Base-by-base conservation (phyloP, 768 basidiomycete species). In the Roridomyces roridus region DNA sequence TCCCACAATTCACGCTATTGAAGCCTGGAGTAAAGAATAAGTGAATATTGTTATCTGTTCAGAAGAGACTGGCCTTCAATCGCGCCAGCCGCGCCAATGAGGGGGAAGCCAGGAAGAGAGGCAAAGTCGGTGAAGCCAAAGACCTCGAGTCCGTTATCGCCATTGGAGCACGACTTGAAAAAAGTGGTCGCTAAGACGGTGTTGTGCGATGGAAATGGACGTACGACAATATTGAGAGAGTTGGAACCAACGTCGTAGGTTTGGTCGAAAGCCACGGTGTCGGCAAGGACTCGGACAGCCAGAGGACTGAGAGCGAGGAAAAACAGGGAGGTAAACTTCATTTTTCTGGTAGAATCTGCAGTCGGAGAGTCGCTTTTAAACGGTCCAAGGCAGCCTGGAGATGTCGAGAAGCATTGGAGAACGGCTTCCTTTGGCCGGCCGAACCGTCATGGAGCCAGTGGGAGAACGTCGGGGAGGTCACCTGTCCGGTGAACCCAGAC, bases 71-170 rank as follows among this genome's bases (percentile, higher is more conserved):
- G n/a, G n/a, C n/a, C 80, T 6, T 68, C 68, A 52, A 88, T 73
- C 34, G 77, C 83, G 15, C 75, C 72, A 1, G 77, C 81, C 1
- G 82, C 86, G 26, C 85, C 86, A 63, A 89, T 84, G 68, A 74
- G 66, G 1, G 87, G 85, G 75, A 86, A 89, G 42, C 70, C 71
- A 2, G 86, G 85, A 25, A 89, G 68, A 34, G 73, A 70, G 14
- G 73, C 76, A 46, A 87, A 82, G 34, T 78, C 85, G 4, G 70
- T 75, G 70, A 74, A 87, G 5, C 71, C 72, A 68, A 67, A 70
- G 3, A 77, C 75, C 12, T 77, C 29, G 20, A 88, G 72, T 14
- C 86, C 86, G 51, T 85, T 72, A 21, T 69, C 55, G 8, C 86
- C 85, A 60, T 82, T 66, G 12, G 80, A 81, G 65, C 80, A 81